Percentiles rank a stretch among this genome's conserved stretches.
Conservation (phyloP, 2,329 filamentous ascomycete genomes). For the Ceratocystis cacaofunesta region DNA sequence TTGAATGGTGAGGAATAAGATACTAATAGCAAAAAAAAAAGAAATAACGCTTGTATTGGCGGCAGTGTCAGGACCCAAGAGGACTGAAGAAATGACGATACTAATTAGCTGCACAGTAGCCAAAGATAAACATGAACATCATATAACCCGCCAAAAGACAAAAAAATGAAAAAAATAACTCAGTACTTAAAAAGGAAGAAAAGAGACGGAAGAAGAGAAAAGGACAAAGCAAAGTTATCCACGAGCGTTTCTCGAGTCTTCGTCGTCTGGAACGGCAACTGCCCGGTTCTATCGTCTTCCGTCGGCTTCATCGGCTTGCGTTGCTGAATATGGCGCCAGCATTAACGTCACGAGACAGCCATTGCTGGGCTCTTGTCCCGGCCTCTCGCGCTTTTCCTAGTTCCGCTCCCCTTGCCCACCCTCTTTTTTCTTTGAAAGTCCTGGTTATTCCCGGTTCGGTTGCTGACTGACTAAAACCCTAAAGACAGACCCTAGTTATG, state of each 20-base stretch:
- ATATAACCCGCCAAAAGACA: not conserved
- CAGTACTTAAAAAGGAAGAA: not conserved
- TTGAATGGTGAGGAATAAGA: not conserved
- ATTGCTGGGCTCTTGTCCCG: not conserved
- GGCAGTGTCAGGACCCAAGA: not conserved
- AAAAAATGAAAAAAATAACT: not conserved
- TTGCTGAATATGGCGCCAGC: not conserved
- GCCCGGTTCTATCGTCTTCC: not conserved
- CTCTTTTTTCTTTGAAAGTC: not conserved
- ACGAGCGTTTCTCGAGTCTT: not conserved
- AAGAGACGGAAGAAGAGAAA: not conserved
- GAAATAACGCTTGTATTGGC: not conserved
- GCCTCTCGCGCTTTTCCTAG: not conserved
- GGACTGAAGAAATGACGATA: not conserved
- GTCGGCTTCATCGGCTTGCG: not conserved
- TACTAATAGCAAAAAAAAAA: not conserved
- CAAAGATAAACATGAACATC: not conserved
- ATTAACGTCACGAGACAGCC: not conserved
- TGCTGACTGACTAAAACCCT: not conserved
- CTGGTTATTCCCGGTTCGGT: not conserved
- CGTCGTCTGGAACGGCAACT: not conserved
- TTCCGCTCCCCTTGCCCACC: not conserved
- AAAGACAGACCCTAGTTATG: not conserved
- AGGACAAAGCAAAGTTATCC: not conserved
- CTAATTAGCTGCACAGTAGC: not conserved